Evolutionary conservation across 108 stramenopile genomes (phyloP).

Genomic region (Aurantiochytrium sp.): DNA sequence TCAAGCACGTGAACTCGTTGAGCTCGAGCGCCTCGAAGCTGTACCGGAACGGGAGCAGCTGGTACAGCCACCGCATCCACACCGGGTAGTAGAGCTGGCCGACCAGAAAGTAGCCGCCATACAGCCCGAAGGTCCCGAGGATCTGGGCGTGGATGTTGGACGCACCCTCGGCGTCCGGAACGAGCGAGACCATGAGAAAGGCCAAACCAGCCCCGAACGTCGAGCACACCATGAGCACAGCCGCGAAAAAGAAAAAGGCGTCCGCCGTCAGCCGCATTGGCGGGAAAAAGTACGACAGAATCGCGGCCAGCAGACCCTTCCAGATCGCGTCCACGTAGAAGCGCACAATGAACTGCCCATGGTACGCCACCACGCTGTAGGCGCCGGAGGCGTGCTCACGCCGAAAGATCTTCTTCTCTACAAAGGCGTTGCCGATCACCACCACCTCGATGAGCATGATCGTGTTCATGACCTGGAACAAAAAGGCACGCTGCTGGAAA

Average conservation of each 20-base stretch:
- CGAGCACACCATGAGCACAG: constrained; percentile 9
- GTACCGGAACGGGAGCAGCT: neutral
- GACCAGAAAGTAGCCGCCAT: neutral
- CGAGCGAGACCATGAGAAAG: constrained; percentile 8
- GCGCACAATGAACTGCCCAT: neutral
- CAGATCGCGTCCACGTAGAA: constrained; percentile 25
- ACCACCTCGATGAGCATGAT: constrained; percentile 25
- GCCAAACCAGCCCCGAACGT: neutral
- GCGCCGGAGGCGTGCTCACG: constrained; percentile 20
- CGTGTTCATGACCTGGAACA: constrained; percentile 26
- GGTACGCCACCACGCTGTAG: constrained; percentile 4
- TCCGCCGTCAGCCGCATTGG: constrained; percentile 7
- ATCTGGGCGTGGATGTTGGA: neutral
- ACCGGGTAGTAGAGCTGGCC: neutral
- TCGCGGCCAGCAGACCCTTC: neutral
- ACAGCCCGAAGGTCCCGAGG: neutral
- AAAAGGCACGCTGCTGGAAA: neutral
- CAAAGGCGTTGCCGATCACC: neutral
- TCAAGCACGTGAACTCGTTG: constrained; percentile 16
- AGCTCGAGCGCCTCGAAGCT: constrained; percentile 24
- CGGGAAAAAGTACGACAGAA: constrained; percentile 24
- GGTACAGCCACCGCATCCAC: constrained; percentile 24
- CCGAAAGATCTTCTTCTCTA: constrained; percentile 6
- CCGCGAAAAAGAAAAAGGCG: neutral
- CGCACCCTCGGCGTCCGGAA: constrained; percentile 27